phyloP scores from a whole-genome alignment of 73 alveolate species.

The Tetrahymena borealis region DNA sequence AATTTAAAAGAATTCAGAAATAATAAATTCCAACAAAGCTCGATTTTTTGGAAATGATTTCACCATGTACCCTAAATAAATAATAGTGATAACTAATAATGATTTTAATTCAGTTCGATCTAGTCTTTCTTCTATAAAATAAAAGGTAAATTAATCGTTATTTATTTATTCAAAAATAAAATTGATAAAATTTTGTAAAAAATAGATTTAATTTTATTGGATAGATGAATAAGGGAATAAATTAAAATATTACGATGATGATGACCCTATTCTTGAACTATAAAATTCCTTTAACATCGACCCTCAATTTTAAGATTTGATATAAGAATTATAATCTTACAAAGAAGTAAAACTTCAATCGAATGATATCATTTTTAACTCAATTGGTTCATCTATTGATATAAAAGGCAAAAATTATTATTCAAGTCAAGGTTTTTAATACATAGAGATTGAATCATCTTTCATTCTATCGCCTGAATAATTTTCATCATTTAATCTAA shows the following conservation, averaged over 20 bases:
- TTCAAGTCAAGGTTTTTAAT: not conserved
- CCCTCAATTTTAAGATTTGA: not conserved
- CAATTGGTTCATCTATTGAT: not conserved
- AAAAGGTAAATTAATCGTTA: not conserved
- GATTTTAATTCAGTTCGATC: not conserved
- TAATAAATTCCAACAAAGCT: not conserved
- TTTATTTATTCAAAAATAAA: not conserved
- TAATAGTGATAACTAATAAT: not conserved
- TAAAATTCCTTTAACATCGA: not conserved
- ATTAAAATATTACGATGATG: not conserved
- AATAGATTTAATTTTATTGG: not conserved
- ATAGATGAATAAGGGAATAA: not conserved
- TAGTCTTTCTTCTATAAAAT: not conserved
- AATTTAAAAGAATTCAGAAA: not conserved
- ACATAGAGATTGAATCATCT: not conserved
- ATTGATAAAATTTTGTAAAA: not conserved
- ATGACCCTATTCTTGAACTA: not conserved
- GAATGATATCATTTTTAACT: not conserved
- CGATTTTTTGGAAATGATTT: not conserved
- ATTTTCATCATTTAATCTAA: not conserved
- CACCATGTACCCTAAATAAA: not conserved
- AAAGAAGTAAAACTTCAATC: not conserved
- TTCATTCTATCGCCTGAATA: not conserved
- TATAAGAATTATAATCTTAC: not conserved
- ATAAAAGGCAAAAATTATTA: not conserved